Conservation (phyloP, 495 filamentous ascomycete species). For the Neurospora intermedia region DNA sequence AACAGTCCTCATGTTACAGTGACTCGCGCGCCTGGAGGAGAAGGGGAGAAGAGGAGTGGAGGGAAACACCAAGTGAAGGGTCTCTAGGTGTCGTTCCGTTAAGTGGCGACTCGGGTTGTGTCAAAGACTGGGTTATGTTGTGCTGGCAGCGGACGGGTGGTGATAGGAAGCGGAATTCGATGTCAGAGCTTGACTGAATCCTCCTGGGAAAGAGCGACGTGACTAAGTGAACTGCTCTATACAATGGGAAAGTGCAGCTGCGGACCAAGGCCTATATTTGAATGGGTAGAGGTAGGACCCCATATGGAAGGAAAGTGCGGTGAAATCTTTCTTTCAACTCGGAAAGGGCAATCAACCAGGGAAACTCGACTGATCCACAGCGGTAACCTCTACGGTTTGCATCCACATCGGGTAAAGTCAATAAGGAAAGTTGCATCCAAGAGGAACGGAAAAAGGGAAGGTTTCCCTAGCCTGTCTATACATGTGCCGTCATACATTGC, state of each 20-base stretch:
- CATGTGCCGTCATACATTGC: conserved; percentile 16
- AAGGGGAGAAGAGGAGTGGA: background rate
- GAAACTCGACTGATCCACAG: background rate
- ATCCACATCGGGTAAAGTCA: background rate
- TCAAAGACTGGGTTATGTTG: background rate
- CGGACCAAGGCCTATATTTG: background rate
- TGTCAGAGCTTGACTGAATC: background rate
- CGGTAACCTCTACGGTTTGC: background rate
- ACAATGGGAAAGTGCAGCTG: background rate
- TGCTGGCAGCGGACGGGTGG: background rate
- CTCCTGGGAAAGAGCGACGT: background rate
- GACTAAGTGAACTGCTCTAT: background rate
- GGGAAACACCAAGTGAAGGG: background rate
- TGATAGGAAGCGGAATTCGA: background rate
- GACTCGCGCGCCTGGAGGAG: background rate
- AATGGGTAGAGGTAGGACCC: background rate
- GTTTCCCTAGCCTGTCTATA: background rate
- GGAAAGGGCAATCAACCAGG: background rate
- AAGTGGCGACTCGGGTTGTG: background rate
- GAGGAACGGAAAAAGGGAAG: background rate
- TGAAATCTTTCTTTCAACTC: background rate
- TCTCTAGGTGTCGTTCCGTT: background rate
- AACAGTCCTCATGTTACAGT: background rate
- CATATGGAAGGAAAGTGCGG: background rate
- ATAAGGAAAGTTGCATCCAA: background rate